Base-by-base conservation (phyloP, 2,329 filamentous ascomycete genomes). In the Neofusicoccum kwambonambiense region DNA sequence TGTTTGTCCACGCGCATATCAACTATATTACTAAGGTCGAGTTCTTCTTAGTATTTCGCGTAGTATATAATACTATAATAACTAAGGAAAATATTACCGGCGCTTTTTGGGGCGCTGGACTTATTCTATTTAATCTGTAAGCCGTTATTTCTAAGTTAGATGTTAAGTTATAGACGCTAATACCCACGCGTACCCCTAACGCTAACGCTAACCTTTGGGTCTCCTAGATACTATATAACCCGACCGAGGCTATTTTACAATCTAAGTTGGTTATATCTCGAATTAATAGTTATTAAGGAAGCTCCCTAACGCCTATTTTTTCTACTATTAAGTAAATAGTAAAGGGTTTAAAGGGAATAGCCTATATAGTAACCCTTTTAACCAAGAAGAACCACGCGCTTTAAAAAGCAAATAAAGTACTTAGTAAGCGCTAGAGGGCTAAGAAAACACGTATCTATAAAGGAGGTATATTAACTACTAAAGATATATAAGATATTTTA, bases 111-210 rank as follows among this genome's bases (percentile, higher is more conserved):
- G 70, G 66, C 64, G 67, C 72, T 69, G 67, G 74, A 22, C 67
- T 77, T 68, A 64, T 75, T 63, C 72, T 71, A 66, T 70, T 72
- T 51, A 61, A 76, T 66, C 69, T 71, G 60, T 37, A 73, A 58
- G 66, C 47, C 47, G 71, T 75, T 22, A 52, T 76, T 66, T 74
- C 66, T 56, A 74, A 72, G 69, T 71, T 77, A 67, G 68, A 71
- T 66, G 60, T 64, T n/a, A 42, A 67, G 64, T 45, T 70, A 15
- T 64, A 51, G 42, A 70, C 66, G 45, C 66, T 52, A 52, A 67
- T 58, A 19, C 64, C 64, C 12, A 4, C 47, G 27, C 9, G 19
- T 11, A n/a, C 22, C 22, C 47, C 49, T 52, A 52, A 52, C 49
- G 9, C 27, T 1, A 47, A 22, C 44, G 52, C 47, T 13, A 11